A percentile compares a stretch with the other conserved stretches of the same genome.
These are phyloP conservation scores for Pezicula neosporulosa DNA, from an alignment of 2,329 filamentous ascomycete species.

Conservation along the genomic window DNA sequence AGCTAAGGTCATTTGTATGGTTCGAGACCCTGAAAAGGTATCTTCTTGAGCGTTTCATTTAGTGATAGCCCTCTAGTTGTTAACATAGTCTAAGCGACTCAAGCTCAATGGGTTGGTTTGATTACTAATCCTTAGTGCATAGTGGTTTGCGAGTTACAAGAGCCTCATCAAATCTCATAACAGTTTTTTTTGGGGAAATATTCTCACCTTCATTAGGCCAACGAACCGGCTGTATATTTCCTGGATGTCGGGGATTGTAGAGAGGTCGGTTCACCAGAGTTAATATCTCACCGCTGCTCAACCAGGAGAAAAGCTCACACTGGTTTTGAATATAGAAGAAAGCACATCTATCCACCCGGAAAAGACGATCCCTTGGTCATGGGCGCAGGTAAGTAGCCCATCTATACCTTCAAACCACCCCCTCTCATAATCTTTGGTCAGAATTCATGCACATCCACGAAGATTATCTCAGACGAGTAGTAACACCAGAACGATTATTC, in stretches of 20 bases:
- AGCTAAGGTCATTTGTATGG: neutral
- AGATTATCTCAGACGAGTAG: slow-evolving; percentile 2
- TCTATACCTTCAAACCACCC: neutral
- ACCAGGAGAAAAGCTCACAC: too few species aligned
- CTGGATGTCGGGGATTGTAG: neutral
- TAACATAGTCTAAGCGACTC: too few species aligned
- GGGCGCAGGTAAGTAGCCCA: neutral
- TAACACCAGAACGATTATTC: slow-evolving; percentile 5
- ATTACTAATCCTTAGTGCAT: too few species aligned
- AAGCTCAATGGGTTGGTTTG: too few species aligned
- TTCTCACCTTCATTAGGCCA: neutral
- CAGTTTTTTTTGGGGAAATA: neutral
- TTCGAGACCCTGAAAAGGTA: neutral
- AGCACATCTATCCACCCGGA: neutral
- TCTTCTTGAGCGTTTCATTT: too few species aligned
- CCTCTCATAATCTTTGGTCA: neutral
- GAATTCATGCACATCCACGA: slow-evolving; percentile 2
- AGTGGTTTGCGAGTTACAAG: neutral
- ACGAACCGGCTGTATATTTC: neutral
- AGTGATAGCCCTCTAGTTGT: too few species aligned
- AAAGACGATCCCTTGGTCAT: neutral
- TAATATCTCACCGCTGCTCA: too few species aligned
- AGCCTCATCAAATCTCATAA: neutral
- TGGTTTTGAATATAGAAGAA: neutral
- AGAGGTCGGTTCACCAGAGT: neutral